Evolutionary conservation across 106 monocot species (phyloP).

Genomic region (Vanilla planifolia): DNA sequence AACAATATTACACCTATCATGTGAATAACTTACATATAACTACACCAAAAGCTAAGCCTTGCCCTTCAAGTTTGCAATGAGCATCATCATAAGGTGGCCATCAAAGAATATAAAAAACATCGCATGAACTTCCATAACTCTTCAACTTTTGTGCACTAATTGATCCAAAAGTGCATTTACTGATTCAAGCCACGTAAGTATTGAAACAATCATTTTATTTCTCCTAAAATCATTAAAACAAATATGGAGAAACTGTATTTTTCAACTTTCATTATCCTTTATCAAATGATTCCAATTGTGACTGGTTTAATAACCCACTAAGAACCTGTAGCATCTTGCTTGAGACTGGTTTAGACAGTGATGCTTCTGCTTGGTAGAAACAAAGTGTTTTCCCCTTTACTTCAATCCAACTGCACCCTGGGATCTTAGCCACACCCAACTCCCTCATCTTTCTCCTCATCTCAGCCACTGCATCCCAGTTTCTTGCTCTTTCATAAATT

Average conservation of each 20-base stretch:
- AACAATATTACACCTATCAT: too few relatives aligned
- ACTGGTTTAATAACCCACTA: slow-evolving; percentile 4
- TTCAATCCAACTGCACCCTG: slow-evolving; percentile 55
- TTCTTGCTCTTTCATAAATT: slow-evolving; percentile 44
- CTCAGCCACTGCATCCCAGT: slow-evolving; percentile 13
- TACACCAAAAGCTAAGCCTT: too few relatives aligned
- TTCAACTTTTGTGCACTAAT: too few relatives aligned
- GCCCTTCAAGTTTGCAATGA: too few relatives aligned
- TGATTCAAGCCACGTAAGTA: too few relatives aligned
- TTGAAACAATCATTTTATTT: not conserved
- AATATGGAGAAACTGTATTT: not conserved
- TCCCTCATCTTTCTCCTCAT: slow-evolving; percentile 46
- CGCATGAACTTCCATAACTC: too few relatives aligned
- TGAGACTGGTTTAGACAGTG: slow-evolving; percentile 6
- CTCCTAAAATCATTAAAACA: not conserved
- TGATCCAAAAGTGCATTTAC: too few relatives aligned
- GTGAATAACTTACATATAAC: too few relatives aligned
- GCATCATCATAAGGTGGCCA: too few relatives aligned
- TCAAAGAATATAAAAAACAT: too few relatives aligned
- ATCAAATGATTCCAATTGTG: not conserved
- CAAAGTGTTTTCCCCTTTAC: slow-evolving; percentile 28
- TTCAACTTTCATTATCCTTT: too few relatives aligned
- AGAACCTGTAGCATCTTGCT: not conserved
- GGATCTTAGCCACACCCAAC: slow-evolving; percentile 33
- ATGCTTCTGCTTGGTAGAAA: slow-evolving; percentile 42